Conservation (phyloP, 495 filamentous ascomycete species). For the Trichoderma gamsii region DNA sequence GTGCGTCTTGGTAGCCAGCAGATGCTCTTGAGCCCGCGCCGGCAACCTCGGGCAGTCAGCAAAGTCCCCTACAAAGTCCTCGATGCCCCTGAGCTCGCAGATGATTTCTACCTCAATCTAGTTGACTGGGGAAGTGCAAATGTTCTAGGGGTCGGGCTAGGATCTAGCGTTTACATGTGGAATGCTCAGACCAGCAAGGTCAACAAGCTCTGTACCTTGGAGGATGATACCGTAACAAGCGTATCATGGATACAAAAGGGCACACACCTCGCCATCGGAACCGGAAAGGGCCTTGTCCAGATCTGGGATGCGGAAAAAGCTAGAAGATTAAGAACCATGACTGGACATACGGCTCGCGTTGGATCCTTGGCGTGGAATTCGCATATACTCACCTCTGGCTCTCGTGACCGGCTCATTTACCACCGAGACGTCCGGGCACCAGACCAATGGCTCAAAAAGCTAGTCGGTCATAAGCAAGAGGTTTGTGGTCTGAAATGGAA, state of each 20-base stretch:
- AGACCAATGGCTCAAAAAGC: conserved; percentile 76
- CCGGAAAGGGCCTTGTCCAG: conserved; percentile 85
- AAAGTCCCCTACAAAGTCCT: conserved; percentile 98
- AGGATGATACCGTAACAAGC: conserved; percentile 90
- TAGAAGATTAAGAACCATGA: conserved; percentile 87
- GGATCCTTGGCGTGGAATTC: conserved; percentile 95
- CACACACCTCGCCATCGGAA: conserved; percentile 91
- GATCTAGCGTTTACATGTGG: conserved; percentile 98
- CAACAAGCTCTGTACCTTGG: conserved; percentile 85
- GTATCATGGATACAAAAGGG: conserved; percentile 97
- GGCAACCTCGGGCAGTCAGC: conserved; percentile 79
- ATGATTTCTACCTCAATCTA: conserved; percentile 95
- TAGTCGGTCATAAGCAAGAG: conserved; percentile 96
- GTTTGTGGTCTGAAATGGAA: conserved; percentile 99
- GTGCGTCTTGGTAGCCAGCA: conserved; percentile 85
- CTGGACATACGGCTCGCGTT: conserved; percentile 85
- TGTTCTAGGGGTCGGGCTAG: conserved; percentile 84
- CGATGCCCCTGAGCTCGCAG: conserved; percentile 90
- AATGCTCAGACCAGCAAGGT: conserved; percentile 81
- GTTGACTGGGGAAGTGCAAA: conserved; percentile 98
- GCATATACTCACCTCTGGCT: conserved; percentile 93
- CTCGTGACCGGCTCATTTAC: conserved; percentile 84
- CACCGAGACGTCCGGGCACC: conserved; percentile 94
- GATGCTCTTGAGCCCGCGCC: conserved; percentile 82
- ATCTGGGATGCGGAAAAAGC: conserved; percentile 93